Evolutionary conservation across 257 asterid species (phyloP).

Genomic region (Solanum pennellii): DNA sequence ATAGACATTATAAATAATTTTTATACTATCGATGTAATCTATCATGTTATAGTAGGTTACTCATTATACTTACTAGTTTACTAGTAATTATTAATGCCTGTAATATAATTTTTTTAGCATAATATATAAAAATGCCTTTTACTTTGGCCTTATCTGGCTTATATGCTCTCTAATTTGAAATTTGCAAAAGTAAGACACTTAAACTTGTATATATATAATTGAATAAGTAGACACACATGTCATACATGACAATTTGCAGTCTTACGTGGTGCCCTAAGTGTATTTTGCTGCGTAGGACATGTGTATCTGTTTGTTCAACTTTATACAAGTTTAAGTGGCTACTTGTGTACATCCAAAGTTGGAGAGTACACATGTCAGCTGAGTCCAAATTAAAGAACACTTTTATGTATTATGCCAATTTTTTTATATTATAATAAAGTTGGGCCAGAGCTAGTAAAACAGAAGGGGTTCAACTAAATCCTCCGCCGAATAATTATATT

Average conservation of each 20-base stretch:
- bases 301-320: not conserved
- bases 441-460: not conserved
- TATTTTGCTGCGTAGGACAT: too few relatives aligned
- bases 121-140: not conserved
- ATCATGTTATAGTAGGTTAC: not conserved
- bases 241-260: not conserved
- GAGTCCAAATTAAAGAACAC: not conserved
- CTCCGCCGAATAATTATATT: not conserved
- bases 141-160: fast-evolving
- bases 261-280: not conserved
- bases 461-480: not conserved
- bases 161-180: not conserved
- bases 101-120: not conserved
- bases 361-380: fast-evolving
- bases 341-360: too few relatives aligned
- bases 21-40: not conserved
- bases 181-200: too few relatives aligned
- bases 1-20: not conserved
- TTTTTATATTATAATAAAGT: too few relatives aligned
- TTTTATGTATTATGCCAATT: too few relatives aligned
- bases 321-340: too few relatives aligned
- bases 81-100: not conserved
- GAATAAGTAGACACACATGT: not conserved
- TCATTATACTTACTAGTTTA: not conserved
- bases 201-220: too few relatives aligned